Evolutionary conservation across 495 filamentous ascomycete genomes (phyloP), one percentile per base, ranked within the genome.

Genomic region (Thozetella sp.): DNA sequence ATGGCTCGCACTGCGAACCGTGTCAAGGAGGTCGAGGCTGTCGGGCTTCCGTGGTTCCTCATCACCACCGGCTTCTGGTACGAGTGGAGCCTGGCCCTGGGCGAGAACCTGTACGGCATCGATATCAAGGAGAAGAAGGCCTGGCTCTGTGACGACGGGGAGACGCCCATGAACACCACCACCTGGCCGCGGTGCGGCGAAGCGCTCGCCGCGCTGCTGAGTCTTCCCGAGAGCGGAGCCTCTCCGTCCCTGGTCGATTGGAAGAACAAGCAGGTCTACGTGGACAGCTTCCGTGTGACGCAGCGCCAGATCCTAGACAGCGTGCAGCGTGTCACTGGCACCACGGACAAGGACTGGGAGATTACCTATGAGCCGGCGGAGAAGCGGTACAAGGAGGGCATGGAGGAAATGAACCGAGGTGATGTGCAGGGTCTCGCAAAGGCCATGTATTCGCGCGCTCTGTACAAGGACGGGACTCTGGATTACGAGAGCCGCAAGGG

Each of bases 261-360:
- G 59, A 61, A 57, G 20, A 80, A 83, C 64, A 64, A 72, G 22
- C 61, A 56, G 25, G 40, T 80, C 17, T 75, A 74, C 63, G 63
- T 82, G 20, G 59, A 59, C 0, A 79, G 75, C 51, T 85, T 83
- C 65, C 57, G 40, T 10, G 59, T 79, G 20, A 78, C 63, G n/a
- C 81, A 85, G 68, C 67, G 69, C 43, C 73, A 81, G 9, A 78
- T 86, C 65, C 67, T 86, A 17, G 71, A 76, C n/a, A 63, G 68
- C 19, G 53, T 80, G 27, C 68, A 81, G 57, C 81, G 84, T 0
- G 86, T 86, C 0, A 82, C 81, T 0, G 81, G 79, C 1, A 79
- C 76, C 0, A 78, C 66, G n/a, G 70, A 78, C 43, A 60, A 40
- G 0, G 85, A 89, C 57, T 92, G 88, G 88, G 79, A 65, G 1